A percentile compares a stretch with the other conserved stretches of the same genome.
These are phyloP conservation scores for Micractinium conductrix DNA, from an alignment of 139 green algal species.

Conservation along the genomic window DNA sequence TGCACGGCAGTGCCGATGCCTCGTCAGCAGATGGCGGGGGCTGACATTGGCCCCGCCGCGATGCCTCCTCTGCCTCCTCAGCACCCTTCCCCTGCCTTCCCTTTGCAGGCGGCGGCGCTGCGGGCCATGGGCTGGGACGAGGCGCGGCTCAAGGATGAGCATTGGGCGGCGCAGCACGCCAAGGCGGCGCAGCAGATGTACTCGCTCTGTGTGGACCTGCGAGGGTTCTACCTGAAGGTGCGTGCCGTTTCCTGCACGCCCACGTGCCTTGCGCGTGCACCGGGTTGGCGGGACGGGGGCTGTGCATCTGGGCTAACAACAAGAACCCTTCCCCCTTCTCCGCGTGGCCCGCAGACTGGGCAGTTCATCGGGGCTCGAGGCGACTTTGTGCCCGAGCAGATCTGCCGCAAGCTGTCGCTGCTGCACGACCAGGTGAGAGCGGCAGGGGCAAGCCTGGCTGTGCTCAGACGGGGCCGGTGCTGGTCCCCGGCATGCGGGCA, in stretches of 20 bases:
- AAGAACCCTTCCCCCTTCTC: not conserved
- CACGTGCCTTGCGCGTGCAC: no score
- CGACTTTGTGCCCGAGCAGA: conserved; percentile 88
- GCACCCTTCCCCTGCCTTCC: no score
- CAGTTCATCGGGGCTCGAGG: conserved; percentile 88
- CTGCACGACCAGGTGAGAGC: conserved; percentile 81
- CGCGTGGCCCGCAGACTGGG: conserved; percentile 61
- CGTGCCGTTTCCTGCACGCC: no score
- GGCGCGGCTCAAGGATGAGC: conserved; percentile 53
- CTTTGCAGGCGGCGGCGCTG: conserved; percentile 34
- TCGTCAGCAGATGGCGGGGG: no score
- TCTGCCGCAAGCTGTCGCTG: conserved; percentile 80
- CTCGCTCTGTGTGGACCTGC: conserved; percentile 77
- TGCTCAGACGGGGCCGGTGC: not conserved
- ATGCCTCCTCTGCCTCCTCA: no score
- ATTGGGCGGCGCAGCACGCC: conserved; percentile 81
- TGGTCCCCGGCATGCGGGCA: not conserved
- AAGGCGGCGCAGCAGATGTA: conserved; percentile 84
- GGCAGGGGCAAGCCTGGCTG: not conserved
- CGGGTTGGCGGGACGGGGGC: not conserved
- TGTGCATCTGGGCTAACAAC: not conserved
- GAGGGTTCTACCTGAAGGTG: conserved; percentile 93
- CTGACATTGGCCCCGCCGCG: no score
- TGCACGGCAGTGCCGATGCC: no score
- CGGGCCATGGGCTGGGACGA: conserved; percentile 43